Conservation (phyloP, 139 green algal species). For the Coelastrella sp. region DNA sequence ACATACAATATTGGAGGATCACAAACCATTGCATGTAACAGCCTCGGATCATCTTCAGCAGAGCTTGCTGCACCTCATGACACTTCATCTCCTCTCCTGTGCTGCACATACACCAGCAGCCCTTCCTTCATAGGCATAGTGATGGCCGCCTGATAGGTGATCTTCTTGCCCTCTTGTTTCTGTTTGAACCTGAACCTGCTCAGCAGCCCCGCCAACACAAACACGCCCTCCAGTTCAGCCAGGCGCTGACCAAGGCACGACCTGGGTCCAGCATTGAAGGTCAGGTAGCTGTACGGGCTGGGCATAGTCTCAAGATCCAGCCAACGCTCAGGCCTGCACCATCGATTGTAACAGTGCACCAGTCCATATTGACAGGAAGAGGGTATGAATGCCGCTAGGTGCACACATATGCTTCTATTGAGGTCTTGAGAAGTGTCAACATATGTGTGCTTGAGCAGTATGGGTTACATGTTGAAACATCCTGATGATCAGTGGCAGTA, state of each 20-base stretch:
- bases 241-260: slow-evolving; percentile 18
- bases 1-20: no score
- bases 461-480: no score
- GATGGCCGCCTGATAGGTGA: neutral
- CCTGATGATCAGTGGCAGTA: no score
- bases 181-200: slow-evolving; percentile 14
- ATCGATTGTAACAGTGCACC: neutral
- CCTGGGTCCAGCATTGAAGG: slow-evolving; percentile 39
- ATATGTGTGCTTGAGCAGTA: neutral
- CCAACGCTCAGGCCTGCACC: slow-evolving; percentile 40
- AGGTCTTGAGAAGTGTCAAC: neutral
- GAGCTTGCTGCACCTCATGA: no score
- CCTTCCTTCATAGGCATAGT: neutral
- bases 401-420: neutral
- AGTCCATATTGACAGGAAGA: neutral
- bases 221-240: slow-evolving; percentile 44
- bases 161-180: neutral
- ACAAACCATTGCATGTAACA: no score
- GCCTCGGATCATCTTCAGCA: no score
- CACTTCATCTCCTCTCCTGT: no score
- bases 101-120: neutral
- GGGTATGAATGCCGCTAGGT: neutral
- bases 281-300: slow-evolving; percentile 27
- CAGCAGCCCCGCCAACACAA: slow-evolving; percentile 34
- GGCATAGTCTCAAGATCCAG: slow-evolving; percentile 16